A percentile compares a stretch with the other conserved stretches of the same genome.
phyloP scores from a whole-genome alignment of 1,284 basidiomycete genomes.

The Inonotus hispidus region DNA sequence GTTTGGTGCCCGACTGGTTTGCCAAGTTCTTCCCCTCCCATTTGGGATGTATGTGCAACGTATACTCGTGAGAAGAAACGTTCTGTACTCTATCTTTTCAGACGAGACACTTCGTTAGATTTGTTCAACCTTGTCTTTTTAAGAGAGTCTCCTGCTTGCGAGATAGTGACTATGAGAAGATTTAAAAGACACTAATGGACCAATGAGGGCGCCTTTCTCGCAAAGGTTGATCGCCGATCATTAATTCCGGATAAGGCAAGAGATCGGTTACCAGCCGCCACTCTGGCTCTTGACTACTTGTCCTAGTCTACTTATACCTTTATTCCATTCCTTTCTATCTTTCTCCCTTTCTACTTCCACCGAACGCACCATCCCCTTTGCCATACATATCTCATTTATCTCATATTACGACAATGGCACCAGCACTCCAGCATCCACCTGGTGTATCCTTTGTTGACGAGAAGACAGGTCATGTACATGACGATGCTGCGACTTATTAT shows the following conservation, averaged over 20 bases:
- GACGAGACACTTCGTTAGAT: too few relatives aligned
- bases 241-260: background rate
- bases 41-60: too few relatives aligned
- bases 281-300: background rate
- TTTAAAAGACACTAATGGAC: background rate
- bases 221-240: background rate
- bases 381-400: background rate
- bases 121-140: too few relatives aligned
- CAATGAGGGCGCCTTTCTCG: background rate
- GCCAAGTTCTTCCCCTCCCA: too few relatives aligned
- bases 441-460: slow-evolving; percentile 67
- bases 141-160: too few relatives aligned
- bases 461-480: slow-evolving; percentile 46
- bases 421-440: slow-evolving; percentile 11
- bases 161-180: too few relatives aligned
- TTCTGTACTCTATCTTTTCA: too few relatives aligned
- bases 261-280: background rate
- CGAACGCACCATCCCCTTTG: background rate
- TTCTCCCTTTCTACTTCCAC: slow-evolving; percentile 1
- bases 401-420: slow-evolving; percentile 1
- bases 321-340: background rate
- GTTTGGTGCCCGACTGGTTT: too few relatives aligned
- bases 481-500: slow-evolving; percentile 79
- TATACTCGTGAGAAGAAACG: too few relatives aligned
- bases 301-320: background rate